Evolutionary conservation across 2,329 filamentous ascomycete genomes (phyloP), one percentile per base, ranked within the genome.

Genomic region (Talaromyces piceae): DNA sequence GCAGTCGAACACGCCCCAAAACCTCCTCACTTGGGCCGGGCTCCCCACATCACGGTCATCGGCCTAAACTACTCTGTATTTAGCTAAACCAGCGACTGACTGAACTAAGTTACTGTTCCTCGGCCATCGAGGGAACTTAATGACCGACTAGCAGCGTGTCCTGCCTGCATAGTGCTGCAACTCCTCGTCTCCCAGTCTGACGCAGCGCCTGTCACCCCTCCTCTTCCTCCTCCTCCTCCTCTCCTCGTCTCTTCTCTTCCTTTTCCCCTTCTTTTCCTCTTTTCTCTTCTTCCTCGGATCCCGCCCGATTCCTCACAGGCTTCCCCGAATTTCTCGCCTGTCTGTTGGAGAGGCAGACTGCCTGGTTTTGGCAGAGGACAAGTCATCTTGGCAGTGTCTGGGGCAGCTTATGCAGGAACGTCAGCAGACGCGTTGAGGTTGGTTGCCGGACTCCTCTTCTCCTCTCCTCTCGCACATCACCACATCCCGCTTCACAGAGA

Each of bases 371-470:
- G 47, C 50, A 45, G 45, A 27, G 27, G 33, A 30, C 28, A 31
- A 12, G 8, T 27, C 26, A 20, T 33, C 43, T n/a, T 46, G 31
- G 22, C 49, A 41, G 33, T 41, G 18, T 37, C 30, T 59, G 62
- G 62, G 61, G 63, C 58, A 37, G 31, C 41, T 48, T 47, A 30
- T 44, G 39, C 50, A 49, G 41, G 39, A 12, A 20, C 28, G 55
- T 59, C 57, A 60, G 63, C 66, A 67, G 64, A 66, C 66, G 67
- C 66, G 68, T 68, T 41, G 45, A 31, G 27, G 25, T 45, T 30
- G 47, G 45, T 43, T 43, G 41, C n/a, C n/a, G n/a, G 31, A 28
- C 25, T 26, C 27, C 30, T 33, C 26, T 52, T 41, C 41, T 22
- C 25, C 39, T 18, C 30, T 41, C 31, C 20, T 16, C 27, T 43